Percentiles rank a stretch among this genome's conserved stretches.
phyloP scores from a whole-genome alignment of 495 filamentous ascomycete genomes.

The Talaromyces thailandensis region DNA sequence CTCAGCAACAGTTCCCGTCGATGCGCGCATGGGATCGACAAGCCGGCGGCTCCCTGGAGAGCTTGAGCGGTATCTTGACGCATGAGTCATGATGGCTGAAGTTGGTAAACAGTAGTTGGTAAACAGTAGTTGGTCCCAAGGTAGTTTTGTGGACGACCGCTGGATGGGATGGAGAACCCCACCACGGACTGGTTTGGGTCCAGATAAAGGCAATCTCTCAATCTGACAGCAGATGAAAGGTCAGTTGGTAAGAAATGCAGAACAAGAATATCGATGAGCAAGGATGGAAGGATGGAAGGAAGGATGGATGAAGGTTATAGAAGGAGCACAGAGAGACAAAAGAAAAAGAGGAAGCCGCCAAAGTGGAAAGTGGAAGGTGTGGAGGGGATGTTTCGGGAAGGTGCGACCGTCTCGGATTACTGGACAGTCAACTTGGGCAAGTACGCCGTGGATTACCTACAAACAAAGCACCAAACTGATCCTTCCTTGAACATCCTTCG shows the following conservation, averaged over 20 bases:
- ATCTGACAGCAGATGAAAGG: background rate
- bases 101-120: background rate
- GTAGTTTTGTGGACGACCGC: background rate
- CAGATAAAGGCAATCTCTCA: background rate
- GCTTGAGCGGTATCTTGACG: constrained; percentile 19
- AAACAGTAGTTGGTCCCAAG: background rate
- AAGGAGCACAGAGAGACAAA: background rate
- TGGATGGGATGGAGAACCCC: background rate
- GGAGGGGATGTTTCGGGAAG: background rate
- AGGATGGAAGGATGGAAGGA: background rate
- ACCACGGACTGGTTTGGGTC: background rate
- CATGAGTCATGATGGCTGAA: constrained; percentile 12
- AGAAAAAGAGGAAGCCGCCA: background rate
- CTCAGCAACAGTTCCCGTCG: constrained; percentile 38
- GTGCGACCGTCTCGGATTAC: background rate
- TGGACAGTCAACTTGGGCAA: background rate
- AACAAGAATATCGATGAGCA: background rate
- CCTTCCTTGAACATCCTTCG: background rate
- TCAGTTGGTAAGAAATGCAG: background rate
- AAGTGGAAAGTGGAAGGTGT: background rate
- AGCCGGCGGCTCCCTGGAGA: constrained; percentile 29
- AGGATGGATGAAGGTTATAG: background rate
- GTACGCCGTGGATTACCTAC: background rate
- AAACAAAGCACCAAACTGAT: background rate
- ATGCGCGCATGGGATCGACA: constrained; percentile 35